Conservation (phyloP, 2,329 filamentous ascomycete genomes). For the Venturia effusa region DNA sequence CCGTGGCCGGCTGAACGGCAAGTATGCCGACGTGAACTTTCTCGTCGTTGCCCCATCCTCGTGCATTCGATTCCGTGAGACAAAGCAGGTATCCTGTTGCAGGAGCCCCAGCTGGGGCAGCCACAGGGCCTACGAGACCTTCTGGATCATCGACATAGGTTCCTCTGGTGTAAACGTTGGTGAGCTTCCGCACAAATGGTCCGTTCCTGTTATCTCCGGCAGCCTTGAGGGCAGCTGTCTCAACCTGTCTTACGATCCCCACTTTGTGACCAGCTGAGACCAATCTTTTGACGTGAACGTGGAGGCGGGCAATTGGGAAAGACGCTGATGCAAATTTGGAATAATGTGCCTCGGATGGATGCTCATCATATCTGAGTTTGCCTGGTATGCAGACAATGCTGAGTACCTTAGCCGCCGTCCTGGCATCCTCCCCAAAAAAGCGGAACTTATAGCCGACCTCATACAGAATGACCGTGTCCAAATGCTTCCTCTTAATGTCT, state of each 20-base stretch:
- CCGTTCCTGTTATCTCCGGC: slow-evolving; percentile 88
- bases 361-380: slow-evolving; percentile 88
- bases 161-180: slow-evolving; percentile 94
- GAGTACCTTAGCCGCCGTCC: slow-evolving; percentile 77
- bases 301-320: slow-evolving; percentile 81
- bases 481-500: slow-evolving; percentile 83
- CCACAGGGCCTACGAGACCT: slow-evolving; percentile 53
- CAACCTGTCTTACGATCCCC: slow-evolving; percentile 84
- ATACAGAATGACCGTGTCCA: slow-evolving; percentile 81
- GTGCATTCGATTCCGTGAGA: slow-evolving; percentile 74
- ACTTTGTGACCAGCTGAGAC: slow-evolving; percentile 92
- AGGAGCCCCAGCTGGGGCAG: slow-evolving; percentile 40
- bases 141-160: slow-evolving; percentile 94
- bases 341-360: slow-evolving; percentile 83
- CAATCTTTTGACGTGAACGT: slow-evolving; percentile 87
- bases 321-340: slow-evolving; percentile 91
- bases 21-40: slow-evolving; percentile 86
- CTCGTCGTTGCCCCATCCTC: slow-evolving; percentile 77
- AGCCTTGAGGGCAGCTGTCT: slow-evolving; percentile 92
- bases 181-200: slow-evolving; percentile 84
- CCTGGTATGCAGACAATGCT: slow-evolving; percentile 95
- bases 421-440: slow-evolving; percentile 92
- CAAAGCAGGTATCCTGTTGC: slow-evolving; percentile 84
- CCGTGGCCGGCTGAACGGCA: slow-evolving; percentile 89
- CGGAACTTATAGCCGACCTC: slow-evolving; percentile 98